These are phyloP conservation scores for Circinella umbellata DNA, from an alignment of 371 early-diverging fungal species.

Conservation along the genomic window DNA sequence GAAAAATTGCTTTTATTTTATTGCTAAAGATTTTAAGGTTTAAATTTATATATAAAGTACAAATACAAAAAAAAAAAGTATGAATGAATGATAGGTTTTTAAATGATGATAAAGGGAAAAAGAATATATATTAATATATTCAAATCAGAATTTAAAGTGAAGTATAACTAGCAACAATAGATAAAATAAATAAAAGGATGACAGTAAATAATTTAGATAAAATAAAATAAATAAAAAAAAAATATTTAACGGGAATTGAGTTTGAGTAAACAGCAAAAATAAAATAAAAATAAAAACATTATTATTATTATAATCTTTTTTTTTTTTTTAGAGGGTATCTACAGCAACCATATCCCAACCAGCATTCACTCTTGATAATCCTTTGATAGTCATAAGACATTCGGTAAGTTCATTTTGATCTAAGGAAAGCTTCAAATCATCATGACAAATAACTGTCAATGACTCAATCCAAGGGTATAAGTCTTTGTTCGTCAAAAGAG, in stretches of 20 bases:
- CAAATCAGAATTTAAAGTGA: no score
- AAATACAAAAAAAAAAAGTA: not conserved
- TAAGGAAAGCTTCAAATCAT: conserved; percentile 26
- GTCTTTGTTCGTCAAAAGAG: conserved; percentile 26
- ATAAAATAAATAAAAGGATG: no score
- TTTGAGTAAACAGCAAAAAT: no score
- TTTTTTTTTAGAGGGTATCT: conserved; percentile 6
- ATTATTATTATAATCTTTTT: no score
- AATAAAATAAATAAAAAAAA: not conserved
- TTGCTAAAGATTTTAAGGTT: no score
- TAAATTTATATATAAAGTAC: not conserved
- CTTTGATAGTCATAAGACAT: conserved; percentile 29
- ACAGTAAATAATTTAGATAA: not conserved
- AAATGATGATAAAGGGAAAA: no score
- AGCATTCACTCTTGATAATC: conserved; percentile 37
- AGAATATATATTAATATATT: not conserved
- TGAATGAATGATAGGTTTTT: no score
- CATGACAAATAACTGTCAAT: conserved; percentile 28
- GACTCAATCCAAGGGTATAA: conserved; percentile 43
- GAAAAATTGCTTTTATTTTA: no score
- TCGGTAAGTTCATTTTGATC: conserved; percentile 29
- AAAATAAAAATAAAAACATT: no score
- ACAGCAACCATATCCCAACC: conserved; percentile 48
- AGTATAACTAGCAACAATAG: no score
- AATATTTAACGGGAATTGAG: no score